These are phyloP conservation scores for Giardia duodenalis DNA, from an alignment of 208 protist species.

Conservation along the genomic window DNA sequence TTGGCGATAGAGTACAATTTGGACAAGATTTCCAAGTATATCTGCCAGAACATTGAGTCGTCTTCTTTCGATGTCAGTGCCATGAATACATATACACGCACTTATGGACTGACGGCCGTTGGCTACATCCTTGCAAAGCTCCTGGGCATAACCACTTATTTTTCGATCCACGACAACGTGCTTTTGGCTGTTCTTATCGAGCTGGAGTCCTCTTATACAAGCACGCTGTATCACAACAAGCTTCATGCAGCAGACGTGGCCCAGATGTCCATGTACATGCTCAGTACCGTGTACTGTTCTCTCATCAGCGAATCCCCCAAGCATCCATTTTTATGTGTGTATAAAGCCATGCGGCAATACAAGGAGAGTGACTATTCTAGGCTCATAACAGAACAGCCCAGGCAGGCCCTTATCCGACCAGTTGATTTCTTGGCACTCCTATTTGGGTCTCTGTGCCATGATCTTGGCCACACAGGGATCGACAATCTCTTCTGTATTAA, in stretches of 20 bases:
- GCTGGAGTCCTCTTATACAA: neutral
- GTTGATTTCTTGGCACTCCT: neutral
- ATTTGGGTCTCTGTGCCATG: neutral
- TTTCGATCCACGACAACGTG: neutral
- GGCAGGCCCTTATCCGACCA: neutral
- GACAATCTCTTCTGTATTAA: conserved; percentile 15
- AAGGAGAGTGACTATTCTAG: neutral
- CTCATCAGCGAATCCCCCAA: neutral
- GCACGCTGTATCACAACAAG: conserved; percentile 6
- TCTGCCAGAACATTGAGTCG: neutral
- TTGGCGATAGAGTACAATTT: conserved; percentile 5
- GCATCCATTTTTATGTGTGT: neutral
- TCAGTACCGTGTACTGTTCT: neutral
- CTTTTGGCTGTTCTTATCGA: neutral
- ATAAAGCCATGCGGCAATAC: neutral
- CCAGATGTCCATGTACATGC: neutral
- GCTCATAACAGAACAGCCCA: neutral
- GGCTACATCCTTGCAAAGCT: neutral
- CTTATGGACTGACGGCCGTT: neutral
- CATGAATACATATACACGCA: neutral
- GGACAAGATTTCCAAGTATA: neutral
- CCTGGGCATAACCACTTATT: neutral
- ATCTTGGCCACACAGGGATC: conserved; percentile 17
- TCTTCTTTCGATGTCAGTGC: neutral
- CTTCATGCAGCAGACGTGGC: neutral